phyloP scores from a whole-genome alignment of 106 monocot genomes.

The Acorus gramineus region DNA sequence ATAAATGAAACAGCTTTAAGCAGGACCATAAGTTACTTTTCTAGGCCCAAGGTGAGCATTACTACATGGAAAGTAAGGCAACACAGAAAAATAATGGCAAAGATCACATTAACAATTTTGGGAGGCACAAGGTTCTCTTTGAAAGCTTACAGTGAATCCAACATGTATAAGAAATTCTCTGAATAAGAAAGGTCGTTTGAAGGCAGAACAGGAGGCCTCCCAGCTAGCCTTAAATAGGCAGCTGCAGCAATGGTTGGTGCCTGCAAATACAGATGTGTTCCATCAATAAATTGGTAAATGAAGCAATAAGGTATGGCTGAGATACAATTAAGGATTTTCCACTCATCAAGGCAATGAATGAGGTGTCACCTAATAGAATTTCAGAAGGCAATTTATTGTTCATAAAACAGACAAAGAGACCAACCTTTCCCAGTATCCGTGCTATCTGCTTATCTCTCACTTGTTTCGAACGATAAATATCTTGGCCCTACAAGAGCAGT shows the following conservation, averaged over 20 bases:
- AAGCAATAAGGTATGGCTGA: too few relatives aligned
- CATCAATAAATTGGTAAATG: neutral
- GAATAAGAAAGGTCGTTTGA: slow-evolving; percentile 83
- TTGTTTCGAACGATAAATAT: slow-evolving; percentile 83
- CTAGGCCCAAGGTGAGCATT: too few relatives aligned
- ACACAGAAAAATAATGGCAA: too few relatives aligned
- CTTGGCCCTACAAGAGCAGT: slow-evolving; percentile 62
- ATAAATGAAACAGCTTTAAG: too few relatives aligned
- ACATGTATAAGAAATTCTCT: slow-evolving; percentile 93
- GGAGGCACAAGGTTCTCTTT: too few relatives aligned
- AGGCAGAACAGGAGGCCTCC: slow-evolving; percentile 84
- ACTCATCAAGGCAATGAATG: neutral
- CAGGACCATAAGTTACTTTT: too few relatives aligned
- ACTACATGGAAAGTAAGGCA: too few relatives aligned
- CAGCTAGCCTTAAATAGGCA: slow-evolving; percentile 79
- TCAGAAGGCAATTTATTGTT: neutral
- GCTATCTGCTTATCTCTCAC: slow-evolving; percentile 86
- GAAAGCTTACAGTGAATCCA: slow-evolving; percentile 81
- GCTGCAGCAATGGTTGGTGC: slow-evolving; percentile 95
- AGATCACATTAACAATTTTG: too few relatives aligned
- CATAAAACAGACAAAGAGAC: neutral
- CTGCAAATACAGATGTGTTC: slow-evolving; percentile 21
- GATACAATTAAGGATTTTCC: too few relatives aligned
- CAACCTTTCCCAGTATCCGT: slow-evolving; percentile 83
- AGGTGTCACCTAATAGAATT: neutral